These are phyloP conservation scores for Austropuccinia psidii DNA, from an alignment of 1,284 basidiomycete species.

Conservation along the genomic window DNA sequence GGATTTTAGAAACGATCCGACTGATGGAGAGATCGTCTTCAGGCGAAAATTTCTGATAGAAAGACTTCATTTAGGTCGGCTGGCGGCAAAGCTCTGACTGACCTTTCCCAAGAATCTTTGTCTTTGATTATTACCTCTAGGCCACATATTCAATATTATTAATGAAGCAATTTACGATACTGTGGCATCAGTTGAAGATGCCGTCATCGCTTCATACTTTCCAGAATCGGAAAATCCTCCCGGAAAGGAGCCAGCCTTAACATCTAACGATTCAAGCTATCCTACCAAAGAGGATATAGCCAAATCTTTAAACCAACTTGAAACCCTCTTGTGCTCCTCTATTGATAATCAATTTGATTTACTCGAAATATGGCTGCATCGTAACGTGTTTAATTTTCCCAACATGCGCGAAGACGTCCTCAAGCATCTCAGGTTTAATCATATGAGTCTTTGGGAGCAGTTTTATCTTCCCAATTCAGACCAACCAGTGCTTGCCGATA, in stretches of 20 bases:
- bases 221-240: not conserved
- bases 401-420: slow-evolving; percentile 3
- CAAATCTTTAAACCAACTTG: slow-evolving; percentile 21
- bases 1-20: no score
- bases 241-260: not conserved
- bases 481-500: not conserved
- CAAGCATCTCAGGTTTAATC: slow-evolving; percentile 20
- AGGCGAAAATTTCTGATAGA: no score
- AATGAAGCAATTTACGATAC: slow-evolving; percentile 27
- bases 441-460: slow-evolving; percentile 24
- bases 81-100: no score
- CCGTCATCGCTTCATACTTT: slow-evolving; percentile 16
- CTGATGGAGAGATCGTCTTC: no score
- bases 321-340: slow-evolving; percentile 23
- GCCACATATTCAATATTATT: slow-evolving; percentile 27
- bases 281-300: slow-evolving; percentile 24
- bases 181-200: slow-evolving; percentile 19
- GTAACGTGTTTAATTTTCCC: slow-evolving; percentile 33
- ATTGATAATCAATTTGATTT: slow-evolving; percentile 29
- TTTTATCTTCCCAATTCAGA: not conserved
- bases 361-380: slow-evolving; percentile 30
- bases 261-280: not conserved
- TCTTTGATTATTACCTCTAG: no score
- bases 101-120: no score
- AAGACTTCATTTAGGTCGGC: no score